A percentile compares a stretch with the other conserved stretches of the same genome.
Evolutionary conservation across 2,329 filamentous ascomycete species (phyloP).

Genomic region (Elsinoe fawcettii): DNA sequence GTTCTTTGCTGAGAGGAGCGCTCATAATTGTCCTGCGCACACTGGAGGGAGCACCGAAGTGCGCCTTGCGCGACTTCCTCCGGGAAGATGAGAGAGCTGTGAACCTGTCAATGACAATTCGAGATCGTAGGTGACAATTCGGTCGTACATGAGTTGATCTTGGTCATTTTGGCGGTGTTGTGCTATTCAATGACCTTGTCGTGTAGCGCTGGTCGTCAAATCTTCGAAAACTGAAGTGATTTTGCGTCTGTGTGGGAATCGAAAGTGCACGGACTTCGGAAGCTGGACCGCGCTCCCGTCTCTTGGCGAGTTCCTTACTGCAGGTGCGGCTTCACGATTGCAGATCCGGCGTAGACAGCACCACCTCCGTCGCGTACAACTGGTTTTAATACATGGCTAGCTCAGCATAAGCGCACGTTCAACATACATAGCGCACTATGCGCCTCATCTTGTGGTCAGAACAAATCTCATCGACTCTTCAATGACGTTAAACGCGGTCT

Average conservation of each 20-base stretch:
- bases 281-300: neutral
- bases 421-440: neutral
- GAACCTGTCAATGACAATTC: conserved; percentile 13
- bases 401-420: neutral
- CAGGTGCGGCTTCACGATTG: neutral
- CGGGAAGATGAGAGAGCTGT: conserved; percentile 69
- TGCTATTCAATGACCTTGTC: conserved; percentile 14
- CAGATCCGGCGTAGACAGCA: neutral
- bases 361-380: neutral
- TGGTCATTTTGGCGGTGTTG: conserved; percentile 54
- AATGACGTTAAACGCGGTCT: too few relatives aligned
- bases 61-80: conserved; percentile 98
- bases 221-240: conserved; percentile 13
- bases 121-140: too few relatives aligned
- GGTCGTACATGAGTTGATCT: conserved; percentile 55
- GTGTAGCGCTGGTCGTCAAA: conserved; percentile 17
- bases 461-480: neutral
- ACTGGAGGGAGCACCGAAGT: conserved; percentile 93
- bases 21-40: conserved; percentile 95
- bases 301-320: neutral
- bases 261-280: neutral
- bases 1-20: conserved; percentile 90
- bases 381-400: neutral
- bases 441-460: neutral
- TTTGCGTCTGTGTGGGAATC: conserved; percentile 16